Base-by-base conservation (phyloP, 371 early-diverging fungal genomes). In the Apophysomyces elegans region DNA sequence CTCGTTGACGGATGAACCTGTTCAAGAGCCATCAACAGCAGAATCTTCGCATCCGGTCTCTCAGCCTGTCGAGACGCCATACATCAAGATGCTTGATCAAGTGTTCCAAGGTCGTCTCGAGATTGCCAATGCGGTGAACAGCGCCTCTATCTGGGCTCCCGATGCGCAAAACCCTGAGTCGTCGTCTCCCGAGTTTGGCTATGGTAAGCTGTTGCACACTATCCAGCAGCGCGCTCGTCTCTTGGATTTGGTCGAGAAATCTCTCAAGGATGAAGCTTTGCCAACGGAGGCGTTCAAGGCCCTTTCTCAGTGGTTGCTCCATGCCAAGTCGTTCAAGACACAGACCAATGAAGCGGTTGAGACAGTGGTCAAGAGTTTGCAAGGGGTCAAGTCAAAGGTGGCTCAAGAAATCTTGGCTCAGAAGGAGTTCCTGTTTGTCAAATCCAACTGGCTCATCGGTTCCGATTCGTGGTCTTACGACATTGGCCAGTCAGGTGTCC, bases 391-490 rank as follows among this genome's bases (percentile, higher is more conserved):
- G 11, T 16, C 36, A 26, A 36, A 54, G 16, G 59, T 37, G 12
- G 77, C 67, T 35, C 67, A 73, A 14, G 62, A 75, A 2, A 59
- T 86, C 47, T 38, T 76, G 47, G 64, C 78, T 16, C 72, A 79
- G 58, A 73, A 78, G 60, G 71, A 81, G 16, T 78, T 73, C 41
- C 72, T 81, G 58, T 68, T 86, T 67, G 72, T 72, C 66, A 84
- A 88, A 72, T 89, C 95, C 21, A 88, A 89, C 73, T 96, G 96
- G 96, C 70, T 96, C 64, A 76, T 96, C 61, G 96, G 94, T 21
- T 92, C 92, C 21, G 96, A 96, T 71, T 73, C 81, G 9, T 93
- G 95, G 90, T 86, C 94, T 41, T 90, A 90, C 76, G 96, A 96
- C 76, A 78, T 95, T 62, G 93, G 93, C 61, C 84, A 86, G 79